Evolutionary conservation across 2,329 filamentous ascomycete species (phyloP).

Genomic region (Gnomoniopsis smithogilvyi): DNA sequence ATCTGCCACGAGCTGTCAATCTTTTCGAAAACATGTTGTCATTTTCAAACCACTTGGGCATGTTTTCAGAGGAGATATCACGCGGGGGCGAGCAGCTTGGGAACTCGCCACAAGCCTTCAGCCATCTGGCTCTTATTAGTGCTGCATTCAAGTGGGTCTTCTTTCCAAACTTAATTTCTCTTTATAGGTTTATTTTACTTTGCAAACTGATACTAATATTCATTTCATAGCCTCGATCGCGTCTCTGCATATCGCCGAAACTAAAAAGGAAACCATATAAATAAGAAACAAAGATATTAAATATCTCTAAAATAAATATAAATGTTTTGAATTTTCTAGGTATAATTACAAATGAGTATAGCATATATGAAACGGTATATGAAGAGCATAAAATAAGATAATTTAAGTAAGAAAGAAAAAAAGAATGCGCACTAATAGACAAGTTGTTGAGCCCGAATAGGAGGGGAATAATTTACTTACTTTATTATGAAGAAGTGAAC

Average conservation of each 20-base stretch:
- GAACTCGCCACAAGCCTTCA: constrained; percentile 78
- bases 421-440: neutral
- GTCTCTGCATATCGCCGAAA: neutral
- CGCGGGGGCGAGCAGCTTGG: constrained; percentile 73
- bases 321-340: no score
- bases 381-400: no score
- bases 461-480: neutral
- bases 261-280: neutral
- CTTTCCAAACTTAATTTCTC: constrained; percentile 55
- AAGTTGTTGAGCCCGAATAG: neutral
- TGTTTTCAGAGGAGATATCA: constrained; percentile 79
- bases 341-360: no score
- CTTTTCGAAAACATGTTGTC: constrained; percentile 76
- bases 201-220: neutral
- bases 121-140: constrained; percentile 71
- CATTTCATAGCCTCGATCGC: neutral
- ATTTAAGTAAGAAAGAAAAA: no score
- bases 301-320: no score
- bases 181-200: no score
- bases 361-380: no score
- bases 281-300: no score
- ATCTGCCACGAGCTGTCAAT: constrained; percentile 55
- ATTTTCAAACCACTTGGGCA: constrained; percentile 69
- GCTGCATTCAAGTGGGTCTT: constrained; percentile 62
- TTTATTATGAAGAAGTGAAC: no score